phyloP scores from a whole-genome alignment of 495 filamentous ascomycete genomes.

The Chaetomium fimeti region DNA sequence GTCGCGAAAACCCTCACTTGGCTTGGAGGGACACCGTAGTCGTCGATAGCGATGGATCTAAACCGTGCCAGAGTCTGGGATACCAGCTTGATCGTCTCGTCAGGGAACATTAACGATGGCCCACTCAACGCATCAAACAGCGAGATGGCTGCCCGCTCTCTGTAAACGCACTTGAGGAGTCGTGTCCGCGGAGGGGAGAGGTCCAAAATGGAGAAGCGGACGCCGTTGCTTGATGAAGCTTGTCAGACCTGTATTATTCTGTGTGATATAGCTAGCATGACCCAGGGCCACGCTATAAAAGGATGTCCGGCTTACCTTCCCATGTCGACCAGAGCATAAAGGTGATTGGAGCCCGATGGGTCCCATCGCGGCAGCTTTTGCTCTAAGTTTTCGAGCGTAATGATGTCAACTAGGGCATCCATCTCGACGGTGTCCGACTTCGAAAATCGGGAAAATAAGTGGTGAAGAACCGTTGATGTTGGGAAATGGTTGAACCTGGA shows the following conservation, averaged over 20 bases:
- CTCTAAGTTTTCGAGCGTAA: conserved; percentile 53
- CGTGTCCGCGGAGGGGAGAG: conserved; percentile 67
- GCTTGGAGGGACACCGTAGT: conserved; percentile 59
- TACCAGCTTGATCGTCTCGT: conserved; percentile 60
- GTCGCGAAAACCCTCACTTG: conserved; percentile 79
- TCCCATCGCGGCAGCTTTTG: conserved; percentile 50
- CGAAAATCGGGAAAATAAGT: background rate
- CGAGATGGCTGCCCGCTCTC: conserved; percentile 75
- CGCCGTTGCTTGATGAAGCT: conserved; percentile 71
- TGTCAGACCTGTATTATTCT: conserved; percentile 14
- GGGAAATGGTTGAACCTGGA: background rate
- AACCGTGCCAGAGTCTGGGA: conserved; percentile 67
- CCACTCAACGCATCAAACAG: conserved; percentile 80
- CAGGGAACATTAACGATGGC: conserved; percentile 57
- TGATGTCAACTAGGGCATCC: conserved; percentile 36
- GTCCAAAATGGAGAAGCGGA: conserved; percentile 87
- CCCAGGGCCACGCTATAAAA: background rate
- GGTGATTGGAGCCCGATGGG: conserved; percentile 42
- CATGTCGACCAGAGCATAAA: conserved; percentile 68
- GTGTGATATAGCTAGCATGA: background rate
- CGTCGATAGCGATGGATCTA: conserved; percentile 62
- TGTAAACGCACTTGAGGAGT: conserved; percentile 72
- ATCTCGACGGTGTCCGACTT: conserved; percentile 18
- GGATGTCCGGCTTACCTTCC: conserved; percentile 56
- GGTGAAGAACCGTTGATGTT: background rate